Base-by-base conservation (phyloP, 805 yeast genomes). In the Saccharomycopsis synnaedendra region DNA sequence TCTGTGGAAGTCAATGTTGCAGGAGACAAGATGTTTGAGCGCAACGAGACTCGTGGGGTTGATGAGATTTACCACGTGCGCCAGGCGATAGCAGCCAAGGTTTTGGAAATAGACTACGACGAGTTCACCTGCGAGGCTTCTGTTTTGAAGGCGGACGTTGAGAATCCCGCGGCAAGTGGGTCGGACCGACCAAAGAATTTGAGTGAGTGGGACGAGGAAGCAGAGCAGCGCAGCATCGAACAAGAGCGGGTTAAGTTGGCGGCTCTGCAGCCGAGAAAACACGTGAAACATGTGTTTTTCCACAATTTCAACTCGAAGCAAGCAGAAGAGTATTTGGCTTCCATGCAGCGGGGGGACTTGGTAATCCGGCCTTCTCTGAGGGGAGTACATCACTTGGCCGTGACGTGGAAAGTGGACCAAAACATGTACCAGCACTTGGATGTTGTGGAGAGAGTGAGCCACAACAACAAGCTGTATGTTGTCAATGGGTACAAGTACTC, bases 381-480 rank as follows among this genome's bases (percentile, higher is more conserved):
- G 53, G 98, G 98, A 40, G 72, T 76, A 42, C 85, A 86, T 54
- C 96, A 81, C 63, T 72, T 93, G 56, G 88, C 96, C 3, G 81
- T 90, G 39, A 90, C 99, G 0, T 93, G 97, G 97, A 93, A 93
- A 62, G 89, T 93, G 42, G 93, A 85, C 51, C 90, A 85, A 60
- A 84, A 82, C 61, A 67, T 90, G 53, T 93, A 83, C 66, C 97
- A 93, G 62, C 97, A 93, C 62, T 69, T 93, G 54, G 93, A 88
- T 56, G 84, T 93, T 42, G 70, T 80, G 53, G 97, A 93, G 64
- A 72, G 74, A 42, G 80, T 74, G 42, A 79, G 80, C 58, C 81
- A 76, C 46, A 77, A 75, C 53, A 72, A 78, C 0, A 70, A 72
- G 47, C 64, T 67, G 3, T 63, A 82, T 44, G 70, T 70, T 46